phyloP scores from a whole-genome alignment of 2,329 filamentous ascomycete genomes.

The Waltergamsia citrina region DNA sequence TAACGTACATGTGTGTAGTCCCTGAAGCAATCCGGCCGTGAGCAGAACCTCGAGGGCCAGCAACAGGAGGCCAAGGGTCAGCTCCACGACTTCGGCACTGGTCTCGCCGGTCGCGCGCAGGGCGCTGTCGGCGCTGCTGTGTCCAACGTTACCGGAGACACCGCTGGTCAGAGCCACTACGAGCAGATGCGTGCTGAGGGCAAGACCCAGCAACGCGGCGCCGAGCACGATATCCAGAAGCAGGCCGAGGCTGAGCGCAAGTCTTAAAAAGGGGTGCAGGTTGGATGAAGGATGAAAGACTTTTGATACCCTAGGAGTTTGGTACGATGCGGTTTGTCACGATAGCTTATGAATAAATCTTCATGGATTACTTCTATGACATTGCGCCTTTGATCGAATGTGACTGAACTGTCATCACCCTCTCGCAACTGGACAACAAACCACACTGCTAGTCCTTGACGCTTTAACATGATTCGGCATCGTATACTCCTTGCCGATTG shows the following conservation, averaged over 20 bases:
- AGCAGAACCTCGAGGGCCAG: constrained; percentile 75
- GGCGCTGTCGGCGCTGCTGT: constrained; percentile 64
- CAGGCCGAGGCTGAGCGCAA: constrained; percentile 40
- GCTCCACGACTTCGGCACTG: constrained; percentile 60
- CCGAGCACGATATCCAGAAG: constrained; percentile 73
- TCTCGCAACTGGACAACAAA: too few relatives aligned
- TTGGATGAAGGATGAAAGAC: constrained; percentile 3
- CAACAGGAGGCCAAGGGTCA: constrained; percentile 77
- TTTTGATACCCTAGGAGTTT: background rate
- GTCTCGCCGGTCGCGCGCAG: constrained; percentile 55
- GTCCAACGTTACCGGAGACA: constrained; percentile 65
- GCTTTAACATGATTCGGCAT: too few relatives aligned
- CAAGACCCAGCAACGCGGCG: constrained; percentile 76
- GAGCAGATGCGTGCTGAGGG: constrained; percentile 67
- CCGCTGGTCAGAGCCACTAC: constrained; percentile 52
- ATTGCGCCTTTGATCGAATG: too few relatives aligned
- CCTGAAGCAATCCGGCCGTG: constrained; percentile 62
- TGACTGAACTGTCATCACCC: too few relatives aligned
- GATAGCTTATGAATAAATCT: background rate
- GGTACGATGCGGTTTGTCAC: background rate
- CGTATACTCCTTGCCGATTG: too few relatives aligned
- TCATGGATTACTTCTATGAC: too few relatives aligned
- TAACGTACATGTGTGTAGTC: constrained; percentile 24
- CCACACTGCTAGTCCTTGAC: too few relatives aligned
- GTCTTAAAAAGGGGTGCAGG: background rate